Evolutionary conservation across 148 eudicot genomes (phyloP).

Genomic region (Heliamphora exappendiculata): DNA sequence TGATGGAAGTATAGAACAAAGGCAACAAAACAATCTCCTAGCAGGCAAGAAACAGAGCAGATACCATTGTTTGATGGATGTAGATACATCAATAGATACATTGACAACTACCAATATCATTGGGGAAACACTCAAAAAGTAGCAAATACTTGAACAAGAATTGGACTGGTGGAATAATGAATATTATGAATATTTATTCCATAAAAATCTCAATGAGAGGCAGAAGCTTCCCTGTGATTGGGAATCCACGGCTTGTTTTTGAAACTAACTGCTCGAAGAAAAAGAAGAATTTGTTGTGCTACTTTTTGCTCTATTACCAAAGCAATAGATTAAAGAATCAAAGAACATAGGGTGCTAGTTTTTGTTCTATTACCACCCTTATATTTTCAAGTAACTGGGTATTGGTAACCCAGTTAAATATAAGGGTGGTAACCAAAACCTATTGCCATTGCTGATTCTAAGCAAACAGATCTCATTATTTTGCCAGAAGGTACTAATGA

Average conservation of each 20-base stretch:
- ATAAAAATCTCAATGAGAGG: neutral
- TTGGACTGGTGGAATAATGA: neutral
- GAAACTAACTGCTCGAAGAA: neutral
- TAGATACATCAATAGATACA: neutral
- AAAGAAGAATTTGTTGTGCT: neutral
- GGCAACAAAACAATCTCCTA: neutral
- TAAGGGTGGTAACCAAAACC: too few species aligned
- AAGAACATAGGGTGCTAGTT: too few species aligned
- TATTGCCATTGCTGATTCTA: neutral
- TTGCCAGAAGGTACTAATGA: neutral
- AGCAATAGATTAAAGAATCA: neutral
- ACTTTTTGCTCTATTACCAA: neutral
- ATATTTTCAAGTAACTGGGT: neutral
- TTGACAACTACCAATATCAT: neutral
- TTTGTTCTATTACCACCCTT: too few species aligned
- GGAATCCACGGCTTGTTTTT: neutral
- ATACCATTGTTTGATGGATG: neutral
- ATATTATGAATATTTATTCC: neutral
- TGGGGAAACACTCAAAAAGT: neutral
- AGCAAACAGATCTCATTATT: neutral
- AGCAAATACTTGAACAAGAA: neutral
- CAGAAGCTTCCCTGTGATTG: neutral
- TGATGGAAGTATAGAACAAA: neutral
- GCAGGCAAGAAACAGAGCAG: neutral
- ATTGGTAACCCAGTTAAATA: neutral